phyloP scores from a whole-genome alignment of 176 grass and related monocot genomes.

The Carex parvula region DNA sequence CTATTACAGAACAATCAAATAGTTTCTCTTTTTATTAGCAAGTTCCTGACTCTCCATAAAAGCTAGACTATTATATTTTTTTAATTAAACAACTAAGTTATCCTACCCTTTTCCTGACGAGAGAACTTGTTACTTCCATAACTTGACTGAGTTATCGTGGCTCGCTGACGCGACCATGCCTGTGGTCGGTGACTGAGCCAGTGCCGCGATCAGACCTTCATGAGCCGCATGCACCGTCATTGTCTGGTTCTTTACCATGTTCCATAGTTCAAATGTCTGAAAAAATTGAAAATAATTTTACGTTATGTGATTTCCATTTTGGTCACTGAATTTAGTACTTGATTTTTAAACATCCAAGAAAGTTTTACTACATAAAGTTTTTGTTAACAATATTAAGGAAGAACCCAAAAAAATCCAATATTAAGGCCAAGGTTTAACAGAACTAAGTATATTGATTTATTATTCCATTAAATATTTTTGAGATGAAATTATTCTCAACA shows the following conservation, averaged over 20 bases:
- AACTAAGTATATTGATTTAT: not conserved
- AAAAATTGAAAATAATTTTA: slow-evolving; percentile 1
- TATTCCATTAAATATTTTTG: too few species aligned
- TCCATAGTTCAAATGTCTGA: slow-evolving; percentile 90
- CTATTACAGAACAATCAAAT: slow-evolving; percentile 8
- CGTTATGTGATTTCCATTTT: not conserved
- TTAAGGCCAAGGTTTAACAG: not conserved
- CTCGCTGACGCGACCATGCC: slow-evolving; percentile 94
- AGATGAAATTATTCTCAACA: too few species aligned
- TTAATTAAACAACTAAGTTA: slow-evolving; percentile 15
- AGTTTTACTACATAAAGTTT: not conserved
- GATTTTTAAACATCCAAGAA: not conserved
- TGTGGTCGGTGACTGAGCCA: slow-evolving; percentile 65
- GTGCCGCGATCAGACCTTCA: slow-evolving; percentile 61
- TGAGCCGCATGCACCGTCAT: slow-evolving; percentile 68
- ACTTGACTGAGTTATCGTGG: slow-evolving; percentile 87
- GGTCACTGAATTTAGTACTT: not conserved
- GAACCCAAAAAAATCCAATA: too few species aligned
- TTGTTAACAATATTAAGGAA: not conserved
- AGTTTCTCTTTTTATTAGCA: slow-evolving; percentile 4
- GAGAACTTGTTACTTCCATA: slow-evolving; percentile 76
- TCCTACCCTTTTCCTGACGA: not conserved
- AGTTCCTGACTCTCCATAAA: not conserved
- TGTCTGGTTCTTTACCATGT: slow-evolving; percentile 83
- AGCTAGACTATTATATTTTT: not conserved